These are phyloP conservation scores for Vitis hybrid DNA, from an alignment of 177 flowering plant species.

Conservation along the genomic window DNA sequence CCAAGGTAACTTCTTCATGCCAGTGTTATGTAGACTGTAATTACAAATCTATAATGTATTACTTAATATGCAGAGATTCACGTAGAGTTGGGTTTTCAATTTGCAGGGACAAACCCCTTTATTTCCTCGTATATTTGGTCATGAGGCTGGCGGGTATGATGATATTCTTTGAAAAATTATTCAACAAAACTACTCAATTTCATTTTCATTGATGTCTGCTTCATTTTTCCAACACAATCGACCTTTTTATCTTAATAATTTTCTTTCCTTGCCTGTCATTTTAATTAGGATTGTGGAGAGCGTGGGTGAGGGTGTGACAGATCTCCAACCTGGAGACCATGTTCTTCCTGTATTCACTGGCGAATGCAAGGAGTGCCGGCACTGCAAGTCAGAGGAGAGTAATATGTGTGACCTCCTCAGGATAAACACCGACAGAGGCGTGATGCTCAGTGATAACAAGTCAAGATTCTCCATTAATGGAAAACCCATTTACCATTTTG, in stretches of 20 bases:
- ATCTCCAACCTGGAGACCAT: conserved; percentile 53
- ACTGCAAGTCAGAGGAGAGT: conserved; percentile 52
- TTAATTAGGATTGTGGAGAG: conserved; percentile 55
- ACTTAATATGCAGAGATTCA: no score
- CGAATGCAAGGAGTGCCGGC: conserved; percentile 53
- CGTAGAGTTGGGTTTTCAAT: background rate
- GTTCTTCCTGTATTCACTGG: conserved; percentile 64
- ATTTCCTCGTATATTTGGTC: conserved; percentile 64
- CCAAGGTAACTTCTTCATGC: conserved; percentile 33
- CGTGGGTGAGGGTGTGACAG: conserved; percentile 60
- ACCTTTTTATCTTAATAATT: background rate
- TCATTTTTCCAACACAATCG: no score
- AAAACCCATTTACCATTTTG: conserved; percentile 41
- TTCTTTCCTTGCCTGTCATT: background rate
- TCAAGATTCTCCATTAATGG: conserved; percentile 50
- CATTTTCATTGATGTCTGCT: background rate
- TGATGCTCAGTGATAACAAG: conserved; percentile 44
- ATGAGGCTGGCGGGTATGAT: conserved; percentile 70
- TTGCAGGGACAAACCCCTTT: conserved; percentile 56
- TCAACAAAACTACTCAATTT: background rate
- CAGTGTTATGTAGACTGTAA: no score
- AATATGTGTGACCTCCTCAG: conserved; percentile 56
- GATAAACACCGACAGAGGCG: conserved; percentile 47
- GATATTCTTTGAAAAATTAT: background rate
- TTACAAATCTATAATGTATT: no score